Base-by-base conservation (phyloP, 129 eudicot genomes). In the Silybum marianum region DNA sequence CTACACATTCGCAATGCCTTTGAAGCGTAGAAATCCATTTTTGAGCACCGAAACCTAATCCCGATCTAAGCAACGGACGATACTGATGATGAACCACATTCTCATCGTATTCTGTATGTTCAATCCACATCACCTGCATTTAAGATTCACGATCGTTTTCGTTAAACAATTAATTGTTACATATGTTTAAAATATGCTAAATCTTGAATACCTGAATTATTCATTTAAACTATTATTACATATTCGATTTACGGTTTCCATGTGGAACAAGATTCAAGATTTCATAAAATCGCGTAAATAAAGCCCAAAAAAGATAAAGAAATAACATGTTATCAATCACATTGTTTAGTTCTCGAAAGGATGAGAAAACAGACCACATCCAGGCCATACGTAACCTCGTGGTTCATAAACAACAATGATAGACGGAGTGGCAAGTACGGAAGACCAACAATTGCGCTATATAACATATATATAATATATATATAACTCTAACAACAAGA, bases 1-100 rank as follows among this genome's bases (percentile, higher is more conserved):
- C 78, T 36, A 84, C 80, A 63, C 88, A 86, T 71, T 91, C 93
- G 32, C 93, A 87, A 39, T 94, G 93, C 67, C 93, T 87, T 84
- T 88, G 93, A 22, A 94, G 88, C 23, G 90, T 82, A 60, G 91
- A 89, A 44, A 94, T 69, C 97, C 97, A 94, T 62, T 80, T 94
- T 67, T 88, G 92, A 60, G 98, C 95, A 66, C 95, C 98, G 75
- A 91, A 90, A 5, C 90, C 98, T 85, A 90, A 34, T 6, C 98
- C 95, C 5, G 97, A 91, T 84, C 92, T 87, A 78, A 94, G 79
- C 12, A 91, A 48, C 2, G 95, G 92, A 1, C 92, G 98, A 73
- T 81, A 91, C 60, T 80, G 83, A 0, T 81, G 85, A 46, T 90
- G 95, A 76, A 91, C 87, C 9, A 36, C 83, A 77, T 71, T 83